Evolutionary conservation across 345 rosid species (phyloP), one percentile per base, ranked within the genome.

Genomic region (Dimocarpus longan): DNA sequence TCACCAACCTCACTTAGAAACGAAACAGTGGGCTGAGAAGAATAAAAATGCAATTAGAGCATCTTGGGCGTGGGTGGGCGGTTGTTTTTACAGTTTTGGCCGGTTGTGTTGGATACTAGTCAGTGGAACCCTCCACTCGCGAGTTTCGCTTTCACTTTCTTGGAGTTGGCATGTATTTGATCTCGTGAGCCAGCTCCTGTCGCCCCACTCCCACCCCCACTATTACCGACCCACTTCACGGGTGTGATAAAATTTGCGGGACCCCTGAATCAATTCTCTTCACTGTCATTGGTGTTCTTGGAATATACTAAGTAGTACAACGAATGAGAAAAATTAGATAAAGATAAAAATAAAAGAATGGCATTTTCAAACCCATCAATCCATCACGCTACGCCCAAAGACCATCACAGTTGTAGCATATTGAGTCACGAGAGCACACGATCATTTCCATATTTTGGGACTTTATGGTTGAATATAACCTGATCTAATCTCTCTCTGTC

Each of bases 181-280:
- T 83, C 90, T 76, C 89, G 90, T 89, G 91, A 86, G 69, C 74
- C 8, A 18, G 63, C 70, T 4, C 9, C 15, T 60, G 70, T 3
- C n/a, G 18, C 42, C 39, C 15, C 21, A 21, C 75, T 60, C 65
- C 73, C 72, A 13, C 80, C 67, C 68, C 88, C 86, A 77, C 87
- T 28, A 65, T 46, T 62, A 85, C 88, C 89, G 84, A 73, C 91
- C 88, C 88, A 83, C 86, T 84, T 86, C 89, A 83, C 88, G 87
- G 88, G 86, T 73, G 50, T 5, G 42, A 19, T 6, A 28, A 18
- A 28, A 68, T 46, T 10, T 48, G 44, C 56, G 74, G 76, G 75
- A 39, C 52, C 68, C 28, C 8, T 11, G 4, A 60, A 18, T 50
- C 28, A 9, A 18, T 24, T 66, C 44, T 10, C 44, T 50, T 72